phyloP scores from a whole-genome alignment of 2,329 filamentous ascomycete genomes.

The Orbilia brochopaga region DNA sequence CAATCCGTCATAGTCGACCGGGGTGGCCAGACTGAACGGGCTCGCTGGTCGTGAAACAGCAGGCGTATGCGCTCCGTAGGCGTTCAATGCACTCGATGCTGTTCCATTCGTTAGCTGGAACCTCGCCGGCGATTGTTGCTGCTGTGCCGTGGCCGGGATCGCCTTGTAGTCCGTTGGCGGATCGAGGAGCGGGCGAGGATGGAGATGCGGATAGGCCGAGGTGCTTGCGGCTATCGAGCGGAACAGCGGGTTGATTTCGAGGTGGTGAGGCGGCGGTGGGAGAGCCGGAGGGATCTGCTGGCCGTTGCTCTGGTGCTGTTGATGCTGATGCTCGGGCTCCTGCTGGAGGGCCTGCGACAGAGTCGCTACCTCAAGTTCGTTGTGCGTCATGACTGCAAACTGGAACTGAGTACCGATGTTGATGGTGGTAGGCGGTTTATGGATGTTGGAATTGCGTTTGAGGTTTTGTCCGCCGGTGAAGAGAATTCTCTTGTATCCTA shows the following conservation, averaged over 20 bases:
- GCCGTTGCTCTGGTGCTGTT: not conserved
- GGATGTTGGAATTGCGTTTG: conserved; percentile 12
- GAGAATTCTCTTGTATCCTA: not conserved
- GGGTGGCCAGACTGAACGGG: conserved; percentile 62
- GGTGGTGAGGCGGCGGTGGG: conserved; percentile 36
- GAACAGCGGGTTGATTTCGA: conserved; percentile 46
- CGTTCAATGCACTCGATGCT: conserved; percentile 19
- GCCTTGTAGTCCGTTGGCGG: conserved; percentile 34
- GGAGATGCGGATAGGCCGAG: conserved; percentile 37
- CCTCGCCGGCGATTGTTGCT: conserved; percentile 4
- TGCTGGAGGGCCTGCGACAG: conserved; percentile 17
- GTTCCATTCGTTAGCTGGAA: conserved; percentile 22
- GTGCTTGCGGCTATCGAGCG: conserved; percentile 48
- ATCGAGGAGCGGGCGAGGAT: conserved; percentile 42
- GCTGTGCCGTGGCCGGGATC: conserved; percentile 10
- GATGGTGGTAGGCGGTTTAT: not conserved
- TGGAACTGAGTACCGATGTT: not conserved
- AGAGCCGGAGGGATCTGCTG: conserved; percentile 19
- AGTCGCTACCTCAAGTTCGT: conserved; percentile 6
- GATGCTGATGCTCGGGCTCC: conserved; percentile 5
- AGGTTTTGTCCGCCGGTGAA: conserved; percentile 14
- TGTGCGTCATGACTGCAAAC: conserved; percentile 19
- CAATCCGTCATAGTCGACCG: conserved; percentile 65
- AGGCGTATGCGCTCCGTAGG: conserved; percentile 46
- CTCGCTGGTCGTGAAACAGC: conserved; percentile 58